A percentile compares a stretch with the other conserved stretches of the same genome.
Conservation (phyloP, 805 yeast genomes). For the Suhomyces faveliae region DNA sequence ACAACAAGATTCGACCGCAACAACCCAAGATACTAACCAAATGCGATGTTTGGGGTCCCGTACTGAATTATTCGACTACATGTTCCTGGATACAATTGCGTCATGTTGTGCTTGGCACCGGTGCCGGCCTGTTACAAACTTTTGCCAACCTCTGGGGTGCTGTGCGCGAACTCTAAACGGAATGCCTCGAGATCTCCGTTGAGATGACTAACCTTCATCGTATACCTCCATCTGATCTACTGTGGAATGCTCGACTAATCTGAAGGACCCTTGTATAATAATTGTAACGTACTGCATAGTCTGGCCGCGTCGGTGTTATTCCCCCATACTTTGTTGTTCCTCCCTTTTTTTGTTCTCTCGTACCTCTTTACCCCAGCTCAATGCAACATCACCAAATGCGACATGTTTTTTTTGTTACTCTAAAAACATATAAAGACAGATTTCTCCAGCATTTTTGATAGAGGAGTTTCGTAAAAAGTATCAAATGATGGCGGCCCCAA, state of each 20-base stretch:
- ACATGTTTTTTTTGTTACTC: conserved; percentile 1
- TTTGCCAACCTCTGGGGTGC: too few relatives aligned
- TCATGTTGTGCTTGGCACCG: too few relatives aligned
- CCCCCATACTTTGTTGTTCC: background rate
- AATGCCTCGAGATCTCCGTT: background rate
- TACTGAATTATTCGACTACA: background rate
- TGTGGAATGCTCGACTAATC: too few relatives aligned
- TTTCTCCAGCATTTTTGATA: background rate
- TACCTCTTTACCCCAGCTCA: background rate
- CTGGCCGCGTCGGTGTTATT: background rate
- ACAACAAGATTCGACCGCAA: background rate
- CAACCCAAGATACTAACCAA: background rate
- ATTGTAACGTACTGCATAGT: background rate
- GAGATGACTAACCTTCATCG: background rate
- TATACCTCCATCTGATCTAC: too few relatives aligned
- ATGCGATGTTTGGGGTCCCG: background rate
- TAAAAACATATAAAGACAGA: background rate
- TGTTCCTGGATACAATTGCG: background rate
- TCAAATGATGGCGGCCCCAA: conserved; percentile 1
- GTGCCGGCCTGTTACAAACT: too few relatives aligned
- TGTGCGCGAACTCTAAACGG: too few relatives aligned
- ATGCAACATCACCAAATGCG: conserved; percentile 1
- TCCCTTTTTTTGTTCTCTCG: background rate
- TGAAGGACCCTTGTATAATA: too few relatives aligned
- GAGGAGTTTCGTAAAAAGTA: background rate